Base-by-base conservation (phyloP, 257 asterid species). In the Capsicum rhomboideum region DNA sequence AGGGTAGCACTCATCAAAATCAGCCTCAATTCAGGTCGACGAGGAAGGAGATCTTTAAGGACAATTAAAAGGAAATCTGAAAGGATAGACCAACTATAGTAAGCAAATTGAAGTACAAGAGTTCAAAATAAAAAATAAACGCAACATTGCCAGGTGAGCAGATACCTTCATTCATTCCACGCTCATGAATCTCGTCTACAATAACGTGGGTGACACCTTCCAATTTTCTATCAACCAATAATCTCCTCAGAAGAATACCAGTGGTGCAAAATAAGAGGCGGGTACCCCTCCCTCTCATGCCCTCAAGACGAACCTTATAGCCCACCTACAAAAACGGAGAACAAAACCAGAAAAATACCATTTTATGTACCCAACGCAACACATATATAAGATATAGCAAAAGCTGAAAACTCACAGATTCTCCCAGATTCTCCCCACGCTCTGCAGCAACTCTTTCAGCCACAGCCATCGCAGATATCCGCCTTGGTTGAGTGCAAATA, bases 131-230 rank as follows among this genome's bases (percentile, higher is more conserved):
- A 34, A 34, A 34, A 34, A 34, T 34, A 34, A 34, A 77, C 55
- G 64, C 63, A 52, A 42, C 66, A 82, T 16, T 77, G 63, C 63
- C 82, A 77, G 63, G 63, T 16, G 11, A 23, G 46, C 26, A 85
- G 61, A 23, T 89, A 95, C 98, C 98, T 92, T 95, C 98, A 90
- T 95, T 95, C 98, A 95, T 95, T 82, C 98, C 98, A 42, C 98
- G 97, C 90, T 95, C 98, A 86, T 95, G 98, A 91, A 95, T 95
- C 89, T 95, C 98, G 86, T 95, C 98, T 82, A 95, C 94, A 84
- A 93, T 87, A 82, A 95, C 98, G 87, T 95, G 98, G 82, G 96
- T 93, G 66, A 92, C 90, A 72, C 98, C 98, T 89, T 90, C 93
- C 88, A 95, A 90, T 61, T 90, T 90, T 90, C 98, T 89, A 89